Evolutionary conservation across 805 yeast species (phyloP).

Genomic region (Candida coleopterorum): DNA sequence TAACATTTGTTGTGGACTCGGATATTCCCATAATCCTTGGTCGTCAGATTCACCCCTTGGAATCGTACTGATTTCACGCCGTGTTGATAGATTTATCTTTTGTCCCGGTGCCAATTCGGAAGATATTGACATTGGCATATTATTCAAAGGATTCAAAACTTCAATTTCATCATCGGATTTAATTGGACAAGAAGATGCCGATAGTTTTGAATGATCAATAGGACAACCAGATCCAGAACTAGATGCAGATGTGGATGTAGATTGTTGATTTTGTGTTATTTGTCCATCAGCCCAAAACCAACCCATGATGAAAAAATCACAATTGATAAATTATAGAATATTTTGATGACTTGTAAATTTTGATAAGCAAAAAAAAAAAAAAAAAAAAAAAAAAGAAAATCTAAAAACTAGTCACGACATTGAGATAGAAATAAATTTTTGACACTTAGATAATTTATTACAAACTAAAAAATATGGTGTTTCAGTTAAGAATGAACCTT

Average conservation of each 20-base stretch:
- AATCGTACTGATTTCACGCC: slow-evolving; percentile 76
- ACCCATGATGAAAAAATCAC: slow-evolving; percentile 63
- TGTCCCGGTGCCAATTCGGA: slow-evolving; percentile 75
- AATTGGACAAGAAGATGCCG: slow-evolving; percentile 12
- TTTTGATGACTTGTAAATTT: no score
- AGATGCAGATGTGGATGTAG: slow-evolving; percentile 1
- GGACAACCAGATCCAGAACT: slow-evolving; percentile 14
- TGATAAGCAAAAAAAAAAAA: background rate
- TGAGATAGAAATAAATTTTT: no score
- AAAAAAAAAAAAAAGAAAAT: background rate
- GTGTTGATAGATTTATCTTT: slow-evolving; percentile 69
- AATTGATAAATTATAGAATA: background rate
- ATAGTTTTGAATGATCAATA: slow-evolving; percentile 7
- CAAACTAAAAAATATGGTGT: no score
- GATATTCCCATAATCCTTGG: slow-evolving; percentile 94
- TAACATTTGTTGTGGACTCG: slow-evolving; percentile 98
- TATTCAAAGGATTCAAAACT: slow-evolving; percentile 72
- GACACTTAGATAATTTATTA: no score
- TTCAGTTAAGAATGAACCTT: no score
- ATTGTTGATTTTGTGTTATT: background rate
- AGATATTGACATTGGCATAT: slow-evolving; percentile 77
- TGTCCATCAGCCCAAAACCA: slow-evolving; percentile 76
- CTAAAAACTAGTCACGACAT: no score
- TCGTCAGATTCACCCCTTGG: slow-evolving; percentile 69
- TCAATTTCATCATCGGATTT: slow-evolving; percentile 27